These are phyloP conservation scores for Mariannaea elegans DNA, from an alignment of 2,329 filamentous ascomycete genomes.

Conservation along the genomic window DNA sequence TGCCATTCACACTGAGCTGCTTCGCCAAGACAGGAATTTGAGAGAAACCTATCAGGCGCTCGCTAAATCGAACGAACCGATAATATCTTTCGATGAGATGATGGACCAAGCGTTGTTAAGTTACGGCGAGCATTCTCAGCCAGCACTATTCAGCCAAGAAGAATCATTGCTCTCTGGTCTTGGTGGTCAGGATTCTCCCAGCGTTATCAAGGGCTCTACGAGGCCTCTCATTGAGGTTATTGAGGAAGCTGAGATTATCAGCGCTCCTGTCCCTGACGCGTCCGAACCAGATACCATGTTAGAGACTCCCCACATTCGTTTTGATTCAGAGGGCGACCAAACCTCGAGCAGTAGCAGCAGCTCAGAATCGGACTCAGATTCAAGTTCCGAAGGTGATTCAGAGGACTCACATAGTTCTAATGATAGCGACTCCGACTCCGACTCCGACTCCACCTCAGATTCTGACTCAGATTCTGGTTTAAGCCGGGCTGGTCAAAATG, in stretches of 20 bases:
- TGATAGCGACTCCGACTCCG: constrained; percentile 22
- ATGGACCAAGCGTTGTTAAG: constrained; percentile 41
- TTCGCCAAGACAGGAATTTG: constrained; percentile 46
- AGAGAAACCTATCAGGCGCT: constrained; percentile 50
- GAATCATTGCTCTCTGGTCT: constrained; percentile 9
- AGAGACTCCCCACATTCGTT: no score
- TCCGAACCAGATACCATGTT: neutral
- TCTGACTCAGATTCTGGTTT: constrained; percentile 9
- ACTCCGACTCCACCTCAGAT: constrained; percentile 13
- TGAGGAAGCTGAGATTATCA: constrained; percentile 20
- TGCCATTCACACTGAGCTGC: constrained; percentile 48
- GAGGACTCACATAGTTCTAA: constrained; percentile 14
- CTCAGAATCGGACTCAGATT: constrained; percentile 42
- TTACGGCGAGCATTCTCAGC: constrained; percentile 1
- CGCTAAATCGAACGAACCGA: constrained; percentile 42
- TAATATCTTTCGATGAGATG: constrained; percentile 45
- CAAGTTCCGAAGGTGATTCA: constrained; percentile 23
- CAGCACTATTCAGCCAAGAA: constrained; percentile 10
- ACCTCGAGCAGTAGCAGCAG: constrained; percentile 30
- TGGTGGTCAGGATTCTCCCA: constrained; percentile 16
- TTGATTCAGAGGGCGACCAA: constrained; percentile 22
- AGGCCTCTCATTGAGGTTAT: constrained; percentile 45
- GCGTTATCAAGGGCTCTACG: constrained; percentile 12
- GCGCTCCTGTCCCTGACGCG: neutral
- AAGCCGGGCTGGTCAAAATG: neutral